Conservation (phyloP, 176 grass and related monocot genomes). For the Zoysia japonica region DNA sequence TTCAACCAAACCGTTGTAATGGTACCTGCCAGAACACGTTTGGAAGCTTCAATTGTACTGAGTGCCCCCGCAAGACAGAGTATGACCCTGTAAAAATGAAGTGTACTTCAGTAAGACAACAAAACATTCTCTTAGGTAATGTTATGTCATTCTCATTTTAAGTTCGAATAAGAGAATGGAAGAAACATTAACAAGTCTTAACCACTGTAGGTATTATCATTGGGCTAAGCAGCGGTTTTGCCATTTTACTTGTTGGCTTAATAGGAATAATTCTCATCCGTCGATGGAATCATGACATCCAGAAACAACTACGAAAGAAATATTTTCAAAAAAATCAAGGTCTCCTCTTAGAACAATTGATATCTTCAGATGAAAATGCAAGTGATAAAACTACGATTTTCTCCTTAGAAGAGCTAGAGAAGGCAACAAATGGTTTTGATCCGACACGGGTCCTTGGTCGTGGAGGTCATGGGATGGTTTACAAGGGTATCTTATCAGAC, state of each 20-base stretch:
- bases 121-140: no score
- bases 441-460: background rate
- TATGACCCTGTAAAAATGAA: no score
- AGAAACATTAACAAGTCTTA: no score
- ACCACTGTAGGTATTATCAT: background rate
- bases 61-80: no score
- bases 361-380: background rate
- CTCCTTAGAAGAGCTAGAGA: background rate
- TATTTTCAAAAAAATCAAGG: background rate
- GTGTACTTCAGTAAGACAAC: no score
- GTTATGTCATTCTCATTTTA: no score
- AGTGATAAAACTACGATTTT: background rate
- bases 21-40: no score
- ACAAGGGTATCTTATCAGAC: background rate
- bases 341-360: background rate
- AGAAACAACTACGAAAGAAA: background rate
- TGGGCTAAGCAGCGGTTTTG: slow-evolving; percentile 2
- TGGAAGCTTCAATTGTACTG: no score
- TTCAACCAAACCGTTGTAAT: no score
- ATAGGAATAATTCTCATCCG: background rate
- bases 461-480: slow-evolving; percentile 14
- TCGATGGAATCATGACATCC: background rate
- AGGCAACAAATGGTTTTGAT: slow-evolving; percentile 24
- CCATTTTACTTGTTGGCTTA: background rate
- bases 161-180: no score